Evolutionary conservation across 495 filamentous ascomycete genomes (phyloP), one percentile per base, ranked within the genome.

Genomic region (Podospora pseudopauciseta): DNA sequence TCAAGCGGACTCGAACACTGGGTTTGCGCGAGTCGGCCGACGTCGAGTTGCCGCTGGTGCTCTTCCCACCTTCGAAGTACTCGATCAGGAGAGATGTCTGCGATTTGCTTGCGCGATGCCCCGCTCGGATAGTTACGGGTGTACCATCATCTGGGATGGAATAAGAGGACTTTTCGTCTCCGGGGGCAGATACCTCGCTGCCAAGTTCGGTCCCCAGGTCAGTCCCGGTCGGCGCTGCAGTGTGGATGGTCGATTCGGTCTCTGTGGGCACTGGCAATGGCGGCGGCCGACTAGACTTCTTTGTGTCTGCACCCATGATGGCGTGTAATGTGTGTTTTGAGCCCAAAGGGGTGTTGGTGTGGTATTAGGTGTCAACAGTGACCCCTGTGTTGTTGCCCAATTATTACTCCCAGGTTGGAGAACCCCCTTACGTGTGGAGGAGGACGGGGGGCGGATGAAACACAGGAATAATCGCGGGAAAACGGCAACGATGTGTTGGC

Each of bases 21-120:
- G 95, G 96, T 68, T 92, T 80, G 84, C 90, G 81, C 60, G 81
- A 76, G 79, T 84, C 65, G 82, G 82, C 71, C 62, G 81, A 75
- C 55, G 80, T 70, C 55, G 87, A 84, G 39, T 80, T 74, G 65
- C 65, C 73, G 61, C 55, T 68, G 15, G 23, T 26, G 65, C 82
- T 81, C 78, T 95, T 97, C 63, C 91, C 90, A 71, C 88, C 92
- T 79, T 97, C 94, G 75, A 97, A 99, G 78, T 97, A 97, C 79
- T 99, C 95, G 75, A 99, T 99, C 75, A 99, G 83, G 63, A 99
- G 86, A 62, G 92, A 96, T 55, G 95, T 97, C 78, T 96, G 93
- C 60, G 92, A 95, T 73, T 84, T 86, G 73, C 84, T 84, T 61
- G 80, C 78, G 67, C 83, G 87, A 70, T 88, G 88, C 69, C 86